Conservation (phyloP, 2,329 filamentous ascomycete genomes). For the Chrysoporthe austroafricana region DNA sequence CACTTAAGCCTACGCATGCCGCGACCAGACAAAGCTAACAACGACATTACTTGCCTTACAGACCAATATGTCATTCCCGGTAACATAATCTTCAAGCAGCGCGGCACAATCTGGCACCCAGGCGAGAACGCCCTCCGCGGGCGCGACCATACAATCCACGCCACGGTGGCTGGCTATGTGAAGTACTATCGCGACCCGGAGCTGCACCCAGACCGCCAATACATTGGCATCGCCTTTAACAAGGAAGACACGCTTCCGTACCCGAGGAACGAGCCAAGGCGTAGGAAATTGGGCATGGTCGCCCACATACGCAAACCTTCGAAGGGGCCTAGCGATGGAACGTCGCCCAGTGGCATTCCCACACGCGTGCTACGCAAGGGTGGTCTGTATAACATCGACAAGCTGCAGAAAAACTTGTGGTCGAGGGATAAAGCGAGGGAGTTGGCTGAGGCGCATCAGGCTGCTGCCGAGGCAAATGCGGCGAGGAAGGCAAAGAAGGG, state of each 20-base stretch:
- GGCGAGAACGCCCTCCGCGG: slow-evolving; percentile 96
- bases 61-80: slow-evolving; percentile 93
- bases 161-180: slow-evolving; percentile 84
- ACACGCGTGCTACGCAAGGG: slow-evolving; percentile 38
- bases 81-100: slow-evolving; percentile 97
- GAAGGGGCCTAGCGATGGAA: slow-evolving; percentile 35
- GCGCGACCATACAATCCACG: slow-evolving; percentile 94
- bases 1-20: neutral
- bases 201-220: slow-evolving; percentile 83
- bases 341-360: slow-evolving; percentile 43
- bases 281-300: slow-evolving; percentile 76
- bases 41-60: slow-evolving; percentile 40
- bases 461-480: slow-evolving; percentile 11
- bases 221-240: slow-evolving; percentile 91
- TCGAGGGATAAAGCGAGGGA: slow-evolving; percentile 31
- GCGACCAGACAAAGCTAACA: slow-evolving; percentile 7
- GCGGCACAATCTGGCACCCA: slow-evolving; percentile 91
- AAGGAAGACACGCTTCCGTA: slow-evolving; percentile 80
- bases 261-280: slow-evolving; percentile 72
- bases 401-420: slow-evolving; percentile 21
- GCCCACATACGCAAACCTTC: slow-evolving; percentile 46
- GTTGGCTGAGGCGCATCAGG: slow-evolving; percentile 26
- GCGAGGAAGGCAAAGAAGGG: slow-evolving; percentile 6
- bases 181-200: slow-evolving; percentile 93
- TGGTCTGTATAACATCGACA: slow-evolving; percentile 23